A percentile compares a stretch with the other conserved stretches of the same genome.
These are phyloP conservation scores for Populus hybrid DNA, from an alignment of 441 rosid genomes.

Conservation along the genomic window DNA sequence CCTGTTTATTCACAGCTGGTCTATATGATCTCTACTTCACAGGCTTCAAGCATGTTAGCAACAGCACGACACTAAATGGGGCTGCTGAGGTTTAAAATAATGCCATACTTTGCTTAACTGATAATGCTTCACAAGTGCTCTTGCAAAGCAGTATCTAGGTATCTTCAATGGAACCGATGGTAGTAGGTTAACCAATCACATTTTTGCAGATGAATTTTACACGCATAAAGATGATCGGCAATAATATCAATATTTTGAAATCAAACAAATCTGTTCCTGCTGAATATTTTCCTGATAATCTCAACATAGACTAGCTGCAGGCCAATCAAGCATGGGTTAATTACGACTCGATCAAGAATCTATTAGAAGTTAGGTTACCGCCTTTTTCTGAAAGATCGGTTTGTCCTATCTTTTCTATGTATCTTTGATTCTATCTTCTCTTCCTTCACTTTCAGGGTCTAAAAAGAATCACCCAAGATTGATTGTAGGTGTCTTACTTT, in stretches of 20 bases:
- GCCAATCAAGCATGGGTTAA: constrained; percentile 75
- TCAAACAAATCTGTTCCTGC: constrained; percentile 61
- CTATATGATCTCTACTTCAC: no score
- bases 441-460: constrained; percentile 51
- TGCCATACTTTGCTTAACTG: no score
- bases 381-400: constrained; percentile 57
- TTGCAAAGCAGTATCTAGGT: constrained; percentile 57
- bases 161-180: constrained; percentile 47
- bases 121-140: no score
- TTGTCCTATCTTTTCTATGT: constrained; percentile 33
- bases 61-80: no score
- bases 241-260: constrained; percentile 51
- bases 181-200: constrained; percentile 49
- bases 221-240: constrained; percentile 59
- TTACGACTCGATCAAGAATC: constrained; percentile 53
- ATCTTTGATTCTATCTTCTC: constrained; percentile 33
- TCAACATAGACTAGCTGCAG: constrained; percentile 41
- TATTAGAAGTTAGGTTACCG: constrained; percentile 56
- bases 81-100: no score
- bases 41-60: no score
- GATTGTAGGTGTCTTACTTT: constrained; percentile 39
- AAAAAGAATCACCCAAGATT: constrained; percentile 27
- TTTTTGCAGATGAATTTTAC: constrained; percentile 83
- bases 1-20: no score
- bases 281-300: constrained; percentile 37